Base-by-base conservation (phyloP, 176 grass and related monocot species). In the Miscanthus lutarioriparius region DNA sequence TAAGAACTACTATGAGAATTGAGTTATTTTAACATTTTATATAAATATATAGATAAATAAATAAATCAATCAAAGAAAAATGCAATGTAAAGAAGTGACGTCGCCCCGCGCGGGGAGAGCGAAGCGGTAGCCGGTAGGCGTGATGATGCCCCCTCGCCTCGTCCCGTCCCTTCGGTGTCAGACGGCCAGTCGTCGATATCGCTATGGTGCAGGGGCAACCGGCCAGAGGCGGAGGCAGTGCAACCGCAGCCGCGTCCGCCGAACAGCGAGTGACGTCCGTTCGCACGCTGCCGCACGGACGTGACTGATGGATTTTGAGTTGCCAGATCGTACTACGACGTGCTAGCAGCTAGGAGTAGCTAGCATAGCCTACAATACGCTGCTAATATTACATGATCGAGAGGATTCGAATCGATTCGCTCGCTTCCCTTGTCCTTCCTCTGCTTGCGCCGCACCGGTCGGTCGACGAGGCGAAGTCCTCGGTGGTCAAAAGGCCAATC, bases 111-210 rank as follows among this genome's bases (percentile, higher is more conserved):
- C 6, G 36, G 2, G 5, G 5, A 51, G 16, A 20, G 25, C 23
- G 11, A 20, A 7, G 22, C 20, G 49, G 25, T 53, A 54, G 19
- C 51, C 17, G 47, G 33, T 33, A 70, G 51, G 49, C 75, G 15
- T 51, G n/a, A 80, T 80, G 84, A 80, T 74, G 56, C 41, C 22
- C 17, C 38, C 10, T 23, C 38, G 2, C 26, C 36, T 19, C 77
- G 85, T 81, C 77, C 10, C 84, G 41, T 86, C 30, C 68, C 76
- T 10, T 86, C 75, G 47, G 83, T 17, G 22, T 62, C 58, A 62
- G 58, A 62, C 23, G 61, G 23, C 36, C 74, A 16, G 27, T 63
- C 59, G 61, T 63, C 61, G 61, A 84, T 40, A 37, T 36, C 75
- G 53, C 11, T n/a, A n/a, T 2, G 30, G 15, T 17, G 28, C 63